phyloP scores from a whole-genome alignment of 768 basidiomycete genomes.

The Phlebiopsis gigantea region DNA sequence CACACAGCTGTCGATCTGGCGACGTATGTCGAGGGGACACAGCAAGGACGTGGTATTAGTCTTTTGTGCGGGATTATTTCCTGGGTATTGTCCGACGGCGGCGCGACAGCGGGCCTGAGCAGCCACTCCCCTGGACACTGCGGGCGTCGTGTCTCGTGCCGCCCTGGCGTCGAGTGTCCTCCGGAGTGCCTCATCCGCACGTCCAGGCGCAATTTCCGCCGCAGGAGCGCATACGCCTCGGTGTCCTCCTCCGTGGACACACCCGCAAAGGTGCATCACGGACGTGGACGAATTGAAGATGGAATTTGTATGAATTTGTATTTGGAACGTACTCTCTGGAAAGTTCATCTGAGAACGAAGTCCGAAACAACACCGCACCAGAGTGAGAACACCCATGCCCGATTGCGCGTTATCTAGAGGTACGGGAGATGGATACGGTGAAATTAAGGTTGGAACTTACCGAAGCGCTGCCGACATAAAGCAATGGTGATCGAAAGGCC shows the following conservation, averaged over 20 bases:
- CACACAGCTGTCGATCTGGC: neutral
- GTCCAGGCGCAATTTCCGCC: neutral
- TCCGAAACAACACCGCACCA: neutral
- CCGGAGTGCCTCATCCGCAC: neutral
- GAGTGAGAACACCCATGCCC: neutral
- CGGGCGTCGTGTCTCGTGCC: neutral
- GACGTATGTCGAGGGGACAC: neutral
- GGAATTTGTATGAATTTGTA: neutral
- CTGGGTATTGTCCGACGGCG: neutral
- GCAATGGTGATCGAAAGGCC: neutral
- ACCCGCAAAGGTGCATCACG: neutral
- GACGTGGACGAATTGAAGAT: neutral
- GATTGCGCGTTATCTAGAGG: neutral
- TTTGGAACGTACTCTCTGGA: neutral
- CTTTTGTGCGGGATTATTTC: conserved; percentile 1
- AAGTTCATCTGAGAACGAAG: neutral
- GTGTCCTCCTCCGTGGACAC: neutral
- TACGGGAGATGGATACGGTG: neutral
- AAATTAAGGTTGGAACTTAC: neutral
- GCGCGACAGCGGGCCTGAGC: neutral
- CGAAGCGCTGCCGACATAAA: neutral
- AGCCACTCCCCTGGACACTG: neutral
- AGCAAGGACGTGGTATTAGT: neutral
- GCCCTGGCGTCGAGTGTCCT: neutral
- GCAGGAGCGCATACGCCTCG: neutral